Base-by-base conservation (phyloP, 768 basidiomycete species). In the Mycena belliarum region DNA sequence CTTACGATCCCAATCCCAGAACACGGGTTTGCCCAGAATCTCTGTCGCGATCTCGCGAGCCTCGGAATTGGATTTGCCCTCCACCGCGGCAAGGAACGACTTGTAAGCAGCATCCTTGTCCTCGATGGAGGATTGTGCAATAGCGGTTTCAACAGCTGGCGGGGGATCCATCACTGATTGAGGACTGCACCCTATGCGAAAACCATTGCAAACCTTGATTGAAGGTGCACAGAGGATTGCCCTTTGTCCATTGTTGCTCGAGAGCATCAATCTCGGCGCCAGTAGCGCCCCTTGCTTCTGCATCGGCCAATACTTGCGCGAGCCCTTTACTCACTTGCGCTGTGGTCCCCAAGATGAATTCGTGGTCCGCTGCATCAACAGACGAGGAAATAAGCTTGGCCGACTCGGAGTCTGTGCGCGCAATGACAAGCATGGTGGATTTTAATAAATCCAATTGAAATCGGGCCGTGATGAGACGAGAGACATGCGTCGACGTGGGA, bases 391-490 rank as follows among this genome's bases (percentile, higher is more conserved):
- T 79, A 33, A 96, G 83, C 70, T 86, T 89, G 42, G 83, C 92
- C 18, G 88, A 90, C 72, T 96, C 92, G 21, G 94, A 87, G 70
- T 98, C 95, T 1, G 95, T 95, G 48, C 95, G 87, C 12, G 94
- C 94, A 59, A 98, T 93, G 61, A 94, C 74, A 38, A 94, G 82
- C 86, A 93, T 91, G 5, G 91, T 89, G 55, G 87, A 88, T 69
- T 91, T 89, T 66, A 97, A 79, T 57, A 98, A 78, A 71, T 98
- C 95, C 57, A 93, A 82, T 75, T 96, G 93, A 76, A 95, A 93
- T 20, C 94, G 87, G 26, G 93, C 81, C 12, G 95, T 84, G 61
- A 93, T 77, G 49, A 98, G 84, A 25, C 95, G 86, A 21, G 90
- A 89, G 59, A 92, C 77, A 67, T 95, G 94, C 15, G 92, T 89